Conservation (phyloP, 2,329 filamentous ascomycete species). For the Xylariaceae sp. region DNA sequence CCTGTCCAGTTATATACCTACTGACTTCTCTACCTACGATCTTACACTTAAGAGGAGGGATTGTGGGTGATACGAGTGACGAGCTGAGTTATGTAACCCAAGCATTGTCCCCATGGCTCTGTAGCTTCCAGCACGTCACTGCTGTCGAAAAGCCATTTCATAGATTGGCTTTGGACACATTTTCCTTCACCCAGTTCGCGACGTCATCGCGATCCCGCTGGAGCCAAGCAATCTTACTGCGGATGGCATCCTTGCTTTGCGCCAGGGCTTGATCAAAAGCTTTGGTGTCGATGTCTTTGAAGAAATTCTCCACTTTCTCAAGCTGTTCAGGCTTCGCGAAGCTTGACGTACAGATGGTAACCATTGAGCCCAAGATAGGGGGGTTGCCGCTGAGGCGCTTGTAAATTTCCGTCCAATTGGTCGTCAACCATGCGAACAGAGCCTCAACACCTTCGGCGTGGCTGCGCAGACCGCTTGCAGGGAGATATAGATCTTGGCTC, state of each 20-base stretch:
- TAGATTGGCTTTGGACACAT: constrained; percentile 48
- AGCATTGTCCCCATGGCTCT: too few relatives aligned
- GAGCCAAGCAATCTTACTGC: constrained; percentile 81
- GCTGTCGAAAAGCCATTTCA: constrained; percentile 5
- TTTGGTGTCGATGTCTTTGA: constrained; percentile 74
- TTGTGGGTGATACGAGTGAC: too few relatives aligned
- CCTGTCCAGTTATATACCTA: too few relatives aligned
- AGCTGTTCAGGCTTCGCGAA: constrained; percentile 78
- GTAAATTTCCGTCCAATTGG: constrained; percentile 83
- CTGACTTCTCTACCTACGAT: too few relatives aligned
- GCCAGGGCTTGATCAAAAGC: constrained; percentile 83
- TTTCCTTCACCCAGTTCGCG: constrained; percentile 58
- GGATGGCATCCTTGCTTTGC: constrained; percentile 83
- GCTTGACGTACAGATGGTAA: constrained; percentile 76
- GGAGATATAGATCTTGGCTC: constrained; percentile 92
- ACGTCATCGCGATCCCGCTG: constrained; percentile 75
- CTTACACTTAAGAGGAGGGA: too few relatives aligned
- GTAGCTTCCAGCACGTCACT: too few relatives aligned
- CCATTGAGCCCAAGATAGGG: constrained; percentile 80
- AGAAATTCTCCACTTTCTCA: constrained; percentile 75
- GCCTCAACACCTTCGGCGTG: constrained; percentile 77
- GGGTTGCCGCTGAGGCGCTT: constrained; percentile 82
- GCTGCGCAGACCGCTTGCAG: constrained; percentile 72
- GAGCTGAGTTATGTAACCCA: too few relatives aligned
- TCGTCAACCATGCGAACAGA: constrained; percentile 78